Evolutionary conservation across 305 asterid species (phyloP), one percentile per base, ranked within the genome.

Genomic region (Rubia tinctorum): DNA sequence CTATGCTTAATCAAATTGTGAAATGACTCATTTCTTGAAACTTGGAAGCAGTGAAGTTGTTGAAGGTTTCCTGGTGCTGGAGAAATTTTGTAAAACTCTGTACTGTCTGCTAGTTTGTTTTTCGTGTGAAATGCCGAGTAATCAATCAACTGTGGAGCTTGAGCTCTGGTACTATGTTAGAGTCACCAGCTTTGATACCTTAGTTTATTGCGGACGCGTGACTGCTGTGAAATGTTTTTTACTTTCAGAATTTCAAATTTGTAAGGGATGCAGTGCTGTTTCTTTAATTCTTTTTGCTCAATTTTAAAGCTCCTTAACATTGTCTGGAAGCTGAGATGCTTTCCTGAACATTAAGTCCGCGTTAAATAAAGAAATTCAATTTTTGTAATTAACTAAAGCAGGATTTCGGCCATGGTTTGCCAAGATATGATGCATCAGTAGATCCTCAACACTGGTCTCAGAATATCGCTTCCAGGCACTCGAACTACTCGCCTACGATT

Each of bases 331-430:
- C 42, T 18, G 44, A 65, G 58, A 25, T 37, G 17, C 72, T 22
- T 51, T 62, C 14, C 6, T 13, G 7, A n/a, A 42, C 59, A 27
- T 47, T 18, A 25, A 5, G 64, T 0, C 18, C 23, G 67, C 60
- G 11, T 67, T 14, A 23, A 23, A 25, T n/a, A 51, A 45, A 13
- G 12, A 11, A 22, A 22, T 30, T 0, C 66, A 53, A 43, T 7
- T 43, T 27, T 44, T 18, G 71, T 8, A 42, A 68, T 59, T 61
- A 62, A 56, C 77, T 63, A 65, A 27, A 76, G 55, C 86, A 89
- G 97, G 97, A 81, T 13, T 69, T 75, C 20, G 39, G 77, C 55
- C 72, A 71, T 78, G 88, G 68, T n/a, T 68, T 79, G 25, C 66
- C 91, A 15, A 80, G 82, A 53, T 73, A 68, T 47, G 72, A 77